Evolutionary conservation across 176 grass and related monocot species (phyloP), one percentile per base, ranked within the genome.

Genomic region (Cenchrus purpureus): DNA sequence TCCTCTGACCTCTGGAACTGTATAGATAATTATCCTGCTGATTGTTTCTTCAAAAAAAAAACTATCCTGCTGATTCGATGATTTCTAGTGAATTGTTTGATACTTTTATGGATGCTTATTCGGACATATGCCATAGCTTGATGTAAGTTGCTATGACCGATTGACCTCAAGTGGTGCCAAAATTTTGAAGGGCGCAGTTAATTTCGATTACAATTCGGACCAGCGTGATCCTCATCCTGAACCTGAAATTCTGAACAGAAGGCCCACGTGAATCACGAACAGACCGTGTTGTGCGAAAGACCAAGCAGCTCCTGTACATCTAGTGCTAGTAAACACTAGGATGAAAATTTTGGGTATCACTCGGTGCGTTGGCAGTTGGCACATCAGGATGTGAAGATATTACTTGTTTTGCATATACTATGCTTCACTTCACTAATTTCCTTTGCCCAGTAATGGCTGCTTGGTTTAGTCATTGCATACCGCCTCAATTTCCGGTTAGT

Each of bases 401-500:
- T 28, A 50, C 12, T 78, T 79, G 28, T 66, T 20, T 10, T 50
- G 71, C 48, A 77, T 86, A 77, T 86, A 65, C 17, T 37, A 40
- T 61, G 64, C 19, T 82, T 50, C 15, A 32, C 40, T 8, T 5
- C n/a, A 59, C 16, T 17, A 55, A n/a, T 60, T 51, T 67, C 28
- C 40, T 65, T 20, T 74, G 43, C 54, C n/a, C 13, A 4, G 0
- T 11, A 48, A 14, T 53, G 6, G 29, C 15, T 3, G 44, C 28
- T 28, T 52, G 19, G 13, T 58, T 80, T 76, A 64, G 22, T 82
- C 22, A 12, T 7, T 34, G 78, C 37, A 16, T 6, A 10, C 28
- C 10, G 2, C 64, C 64, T 22, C 50, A 65, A 44, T 83, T 86
- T 28, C 59, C 42, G 51, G 56, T 82, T 86, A n/a, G 83, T 83